phyloP scores from a whole-genome alignment of 208 protist genomes.

The Trypanosoma lewisi region DNA sequence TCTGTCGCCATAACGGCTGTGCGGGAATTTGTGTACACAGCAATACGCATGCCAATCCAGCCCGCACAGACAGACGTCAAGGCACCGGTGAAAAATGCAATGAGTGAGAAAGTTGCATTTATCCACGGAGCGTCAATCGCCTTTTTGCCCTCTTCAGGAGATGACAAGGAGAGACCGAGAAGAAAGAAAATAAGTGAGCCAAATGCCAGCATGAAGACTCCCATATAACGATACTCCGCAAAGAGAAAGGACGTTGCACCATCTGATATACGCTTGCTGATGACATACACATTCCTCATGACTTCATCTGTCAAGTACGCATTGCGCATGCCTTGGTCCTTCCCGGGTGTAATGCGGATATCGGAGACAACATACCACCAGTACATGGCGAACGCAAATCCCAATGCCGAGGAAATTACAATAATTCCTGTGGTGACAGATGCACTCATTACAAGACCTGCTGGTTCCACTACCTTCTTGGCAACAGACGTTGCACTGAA shows the following conservation, averaged over 20 bases:
- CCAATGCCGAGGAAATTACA: conserved; percentile 45
- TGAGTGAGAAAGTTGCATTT: conserved; percentile 60
- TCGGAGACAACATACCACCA: conserved; percentile 73
- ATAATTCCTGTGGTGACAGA: conserved; percentile 43
- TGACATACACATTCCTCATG: conserved; percentile 84
- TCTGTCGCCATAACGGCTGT: conserved; percentile 80
- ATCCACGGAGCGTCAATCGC: conserved; percentile 39
- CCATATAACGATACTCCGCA: conserved; percentile 88
- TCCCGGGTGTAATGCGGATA: conserved; percentile 57
- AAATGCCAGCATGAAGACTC: conserved; percentile 73
- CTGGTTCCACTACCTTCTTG: too few relatives aligned
- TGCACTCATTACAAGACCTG: conserved; percentile 33
- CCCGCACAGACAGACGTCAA: conserved; percentile 78
- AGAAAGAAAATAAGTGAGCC: conserved; percentile 75
- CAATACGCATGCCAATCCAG: conserved; percentile 90
- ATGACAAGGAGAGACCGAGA: conserved; percentile 62
- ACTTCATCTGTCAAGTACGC: conserved; percentile 74
- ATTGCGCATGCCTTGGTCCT: conserved; percentile 64
- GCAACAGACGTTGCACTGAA: too few relatives aligned
- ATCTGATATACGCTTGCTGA: conserved; percentile 74
- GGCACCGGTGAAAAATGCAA: conserved; percentile 72
- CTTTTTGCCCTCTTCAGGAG: conserved; percentile 33
- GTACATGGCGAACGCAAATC: conserved; percentile 81
- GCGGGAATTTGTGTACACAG: conserved; percentile 86
- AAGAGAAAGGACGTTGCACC: conserved; percentile 80